A percentile compares a stretch with the other conserved stretches of the same genome.
Conservation (phyloP, 805 yeast genomes). For the Blastobotrys robertii region DNA sequence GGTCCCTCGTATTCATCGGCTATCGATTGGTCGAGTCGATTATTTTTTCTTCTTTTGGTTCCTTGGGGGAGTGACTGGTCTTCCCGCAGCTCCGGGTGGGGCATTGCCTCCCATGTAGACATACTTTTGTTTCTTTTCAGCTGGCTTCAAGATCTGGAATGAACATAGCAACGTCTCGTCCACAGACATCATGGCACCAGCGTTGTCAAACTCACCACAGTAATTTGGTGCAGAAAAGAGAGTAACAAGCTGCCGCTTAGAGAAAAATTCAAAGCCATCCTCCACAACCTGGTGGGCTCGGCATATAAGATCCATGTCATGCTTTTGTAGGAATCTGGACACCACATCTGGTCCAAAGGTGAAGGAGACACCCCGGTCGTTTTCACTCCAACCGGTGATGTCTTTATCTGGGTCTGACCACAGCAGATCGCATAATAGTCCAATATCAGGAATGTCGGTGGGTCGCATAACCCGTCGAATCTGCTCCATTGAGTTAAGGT, state of each 20-base stretch:
- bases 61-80: slow-evolving; percentile 52
- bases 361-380: slow-evolving; percentile 97
- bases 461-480: slow-evolving; percentile 99
- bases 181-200: slow-evolving; percentile 99
- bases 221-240: slow-evolving; percentile 95
- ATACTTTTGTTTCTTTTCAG: slow-evolving; percentile 84
- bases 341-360: slow-evolving; percentile 99
- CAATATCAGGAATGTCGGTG: slow-evolving; percentile 97
- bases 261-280: slow-evolving; percentile 96
- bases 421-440: slow-evolving; percentile 86
- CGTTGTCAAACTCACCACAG: slow-evolving; percentile 98
- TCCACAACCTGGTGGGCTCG: slow-evolving; percentile 99
- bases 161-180: slow-evolving; percentile 94
- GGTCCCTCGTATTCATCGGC: too few species aligned
- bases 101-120: slow-evolving; percentile 27
- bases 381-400: slow-evolving; percentile 97
- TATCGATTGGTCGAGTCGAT: too few species aligned
- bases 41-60: slow-evolving; percentile 27
- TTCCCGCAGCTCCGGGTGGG: slow-evolving; percentile 28
- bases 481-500: slow-evolving; percentile 95
- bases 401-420: slow-evolving; percentile 99
- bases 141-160: slow-evolving; percentile 87
- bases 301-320: slow-evolving; percentile 96
- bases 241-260: slow-evolving; percentile 92
- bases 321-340: slow-evolving; percentile 89